These are phyloP conservation scores for Vitis riparia DNA, from an alignment of 164 flowering plant species.

Conservation along the genomic window DNA sequence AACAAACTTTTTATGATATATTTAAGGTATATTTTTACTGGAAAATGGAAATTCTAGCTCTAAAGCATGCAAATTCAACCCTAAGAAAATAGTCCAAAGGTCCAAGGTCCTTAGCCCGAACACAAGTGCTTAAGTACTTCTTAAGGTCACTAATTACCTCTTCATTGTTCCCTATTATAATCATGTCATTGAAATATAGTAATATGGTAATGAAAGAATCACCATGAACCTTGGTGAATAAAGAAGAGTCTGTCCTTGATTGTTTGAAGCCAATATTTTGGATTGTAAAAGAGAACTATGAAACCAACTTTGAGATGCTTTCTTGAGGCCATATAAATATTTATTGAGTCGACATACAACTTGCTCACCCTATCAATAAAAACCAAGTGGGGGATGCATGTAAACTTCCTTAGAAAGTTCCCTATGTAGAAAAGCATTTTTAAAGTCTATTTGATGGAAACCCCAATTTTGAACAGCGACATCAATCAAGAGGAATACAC, in stretches of 20 bases:
- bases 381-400: background rate
- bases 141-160: background rate
- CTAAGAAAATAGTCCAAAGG: conserved; percentile 10
- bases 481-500: background rate
- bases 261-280: background rate
- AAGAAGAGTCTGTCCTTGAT: background rate
- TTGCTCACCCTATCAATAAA: background rate
- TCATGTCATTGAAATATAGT: conserved; percentile 16
- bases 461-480: conserved; percentile 1
- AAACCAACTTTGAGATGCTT: too few species aligned
- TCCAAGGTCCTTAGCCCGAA: conserved; percentile 9
- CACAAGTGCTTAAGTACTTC: background rate
- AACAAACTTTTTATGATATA: background rate
- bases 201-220: background rate
- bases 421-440: conserved; percentile 12
- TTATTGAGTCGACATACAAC: background rate
- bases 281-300: background rate
- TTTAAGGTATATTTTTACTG: conserved; percentile 5
- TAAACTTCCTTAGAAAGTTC: conserved; percentile 7
- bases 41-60: background rate
- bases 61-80: background rate
- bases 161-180: background rate
- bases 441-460: conserved; percentile 6
- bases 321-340: too few species aligned
- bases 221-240: background rate